These are phyloP conservation scores for Ceratocystis harringtonii DNA, from an alignment of 2,329 filamentous ascomycete genomes.

Conservation along the genomic window DNA sequence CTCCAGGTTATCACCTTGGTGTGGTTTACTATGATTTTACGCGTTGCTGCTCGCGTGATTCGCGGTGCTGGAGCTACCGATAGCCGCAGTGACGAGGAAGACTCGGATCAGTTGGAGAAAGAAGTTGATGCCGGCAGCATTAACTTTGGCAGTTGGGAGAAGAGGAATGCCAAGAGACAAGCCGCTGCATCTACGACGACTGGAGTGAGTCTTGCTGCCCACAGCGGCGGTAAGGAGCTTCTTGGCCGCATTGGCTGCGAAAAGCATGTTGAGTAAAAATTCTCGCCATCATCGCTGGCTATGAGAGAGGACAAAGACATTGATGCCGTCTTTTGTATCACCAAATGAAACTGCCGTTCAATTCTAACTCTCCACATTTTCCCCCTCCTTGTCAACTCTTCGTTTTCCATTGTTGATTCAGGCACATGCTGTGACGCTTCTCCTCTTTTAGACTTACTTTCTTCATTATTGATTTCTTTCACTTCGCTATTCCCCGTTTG, in stretches of 20 bases:
- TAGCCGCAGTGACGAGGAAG: slow-evolving; percentile 74
- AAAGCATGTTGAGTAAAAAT: slow-evolving; percentile 36
- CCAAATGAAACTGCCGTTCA: not conserved
- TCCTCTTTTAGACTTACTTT: slow-evolving; percentile 4
- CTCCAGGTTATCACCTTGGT: slow-evolving; percentile 67
- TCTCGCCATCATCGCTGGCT: not conserved
- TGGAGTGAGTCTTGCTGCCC: slow-evolving; percentile 51
- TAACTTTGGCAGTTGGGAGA: slow-evolving; percentile 49
- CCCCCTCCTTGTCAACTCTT: not conserved
- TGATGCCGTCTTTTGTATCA: not conserved
- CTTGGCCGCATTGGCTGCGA: slow-evolving; percentile 72
- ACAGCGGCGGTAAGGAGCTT: slow-evolving; percentile 66
- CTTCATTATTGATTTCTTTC: not conserved
- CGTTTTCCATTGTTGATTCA: not conserved
- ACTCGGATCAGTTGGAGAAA: slow-evolving; percentile 52
- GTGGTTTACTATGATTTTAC: slow-evolving; percentile 83
- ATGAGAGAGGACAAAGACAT: not conserved
- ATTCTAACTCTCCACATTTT: not conserved
- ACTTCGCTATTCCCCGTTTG: not conserved
- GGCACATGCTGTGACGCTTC: slow-evolving; percentile 2
- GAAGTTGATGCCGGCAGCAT: slow-evolving; percentile 62
- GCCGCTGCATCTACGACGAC: slow-evolving; percentile 30
- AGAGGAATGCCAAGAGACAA: slow-evolving; percentile 40
- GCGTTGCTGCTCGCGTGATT: slow-evolving; percentile 67
- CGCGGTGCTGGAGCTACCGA: slow-evolving; percentile 69